Evolutionary conservation across 805 yeast species (phyloP).

Genomic region (Pichia exigua): DNA sequence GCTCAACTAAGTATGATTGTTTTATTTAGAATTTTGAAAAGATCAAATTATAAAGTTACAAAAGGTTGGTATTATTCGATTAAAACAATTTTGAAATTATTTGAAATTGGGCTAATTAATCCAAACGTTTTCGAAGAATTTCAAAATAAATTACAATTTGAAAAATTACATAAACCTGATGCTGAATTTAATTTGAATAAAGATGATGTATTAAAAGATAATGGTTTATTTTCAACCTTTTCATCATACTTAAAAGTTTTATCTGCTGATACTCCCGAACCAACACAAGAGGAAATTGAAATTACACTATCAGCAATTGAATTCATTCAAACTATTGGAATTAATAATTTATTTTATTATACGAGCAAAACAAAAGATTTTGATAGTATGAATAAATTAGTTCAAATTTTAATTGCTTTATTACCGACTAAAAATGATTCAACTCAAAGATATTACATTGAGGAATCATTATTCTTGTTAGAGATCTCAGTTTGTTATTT

Average conservation of each 20-base stretch:
- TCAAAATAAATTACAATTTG: conserved; percentile 48
- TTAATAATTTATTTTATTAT: conserved; percentile 47
- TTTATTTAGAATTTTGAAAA: conserved; percentile 65
- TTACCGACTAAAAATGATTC: conserved; percentile 29
- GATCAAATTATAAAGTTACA: conserved; percentile 43
- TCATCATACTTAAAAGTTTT: conserved; percentile 87
- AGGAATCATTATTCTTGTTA: conserved; percentile 25
- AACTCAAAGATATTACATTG: conserved; percentile 21
- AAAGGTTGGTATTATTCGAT: conserved; percentile 52
- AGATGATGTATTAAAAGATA: conserved; percentile 57
- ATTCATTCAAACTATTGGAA: conserved; percentile 66
- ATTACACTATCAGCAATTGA: conserved; percentile 75
- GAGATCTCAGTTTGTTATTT: conserved; percentile 28
- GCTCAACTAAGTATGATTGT: conserved; percentile 88
- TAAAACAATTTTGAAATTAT: conserved; percentile 53
- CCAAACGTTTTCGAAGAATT: conserved; percentile 61
- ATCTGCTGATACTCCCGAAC: conserved; percentile 82
- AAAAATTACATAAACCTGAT: conserved; percentile 49
- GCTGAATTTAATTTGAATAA: conserved; percentile 62
- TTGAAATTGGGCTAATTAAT: conserved; percentile 62
- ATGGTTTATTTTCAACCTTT: conserved; percentile 80
- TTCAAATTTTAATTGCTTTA: conserved; percentile 27
- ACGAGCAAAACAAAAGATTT: conserved; percentile 31
- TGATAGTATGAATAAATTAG: conserved; percentile 30
- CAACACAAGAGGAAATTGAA: conserved; percentile 88